Percentiles rank a stretch among this genome's conserved stretches.
Evolutionary conservation across 2,329 filamentous ascomycete genomes (phyloP).

Genomic region (Colletotrichum noveboracense): DNA sequence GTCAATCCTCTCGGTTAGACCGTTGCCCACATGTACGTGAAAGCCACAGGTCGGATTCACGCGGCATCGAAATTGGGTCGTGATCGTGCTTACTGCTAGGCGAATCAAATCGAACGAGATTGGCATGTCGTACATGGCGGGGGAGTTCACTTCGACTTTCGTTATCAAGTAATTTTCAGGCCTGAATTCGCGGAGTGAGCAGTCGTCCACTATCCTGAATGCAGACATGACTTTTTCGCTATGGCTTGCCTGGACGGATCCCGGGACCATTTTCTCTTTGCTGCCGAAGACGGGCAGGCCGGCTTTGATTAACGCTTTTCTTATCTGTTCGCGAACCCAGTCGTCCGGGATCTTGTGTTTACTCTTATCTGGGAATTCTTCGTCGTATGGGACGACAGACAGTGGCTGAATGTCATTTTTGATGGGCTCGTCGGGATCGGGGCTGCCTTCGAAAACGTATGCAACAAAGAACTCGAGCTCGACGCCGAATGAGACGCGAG

Average conservation of each 20-base stretch:
- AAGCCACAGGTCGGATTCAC: constrained; percentile 38
- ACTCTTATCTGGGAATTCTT: background rate
- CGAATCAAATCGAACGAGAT: constrained; percentile 32
- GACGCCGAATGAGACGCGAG: constrained; percentile 30
- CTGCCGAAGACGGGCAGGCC: constrained; percentile 2
- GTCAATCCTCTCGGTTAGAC: constrained; percentile 30
- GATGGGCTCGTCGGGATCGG: constrained; percentile 26
- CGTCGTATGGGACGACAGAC: constrained; percentile 20
- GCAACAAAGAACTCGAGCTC: constrained; percentile 30
- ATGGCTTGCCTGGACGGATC: constrained; percentile 10
- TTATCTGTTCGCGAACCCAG: background rate
- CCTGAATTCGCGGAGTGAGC: background rate
- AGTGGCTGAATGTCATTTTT: constrained; percentile 27
- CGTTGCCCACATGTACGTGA: constrained; percentile 43
- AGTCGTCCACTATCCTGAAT: background rate
- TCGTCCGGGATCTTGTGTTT: background rate
- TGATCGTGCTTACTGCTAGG: constrained; percentile 36
- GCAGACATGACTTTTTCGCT: background rate
- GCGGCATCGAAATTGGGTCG: constrained; percentile 31
- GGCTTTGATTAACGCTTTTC: background rate
- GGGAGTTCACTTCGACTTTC: constrained; percentile 36
- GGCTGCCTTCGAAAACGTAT: constrained; percentile 10
- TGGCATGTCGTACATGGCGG: constrained; percentile 34
- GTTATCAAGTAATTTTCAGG: constrained; percentile 25
- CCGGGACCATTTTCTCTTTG: background rate